Base-by-base conservation (phyloP, 2,329 filamentous ascomycete genomes). In the Teratosphaeria gauchensis region DNA sequence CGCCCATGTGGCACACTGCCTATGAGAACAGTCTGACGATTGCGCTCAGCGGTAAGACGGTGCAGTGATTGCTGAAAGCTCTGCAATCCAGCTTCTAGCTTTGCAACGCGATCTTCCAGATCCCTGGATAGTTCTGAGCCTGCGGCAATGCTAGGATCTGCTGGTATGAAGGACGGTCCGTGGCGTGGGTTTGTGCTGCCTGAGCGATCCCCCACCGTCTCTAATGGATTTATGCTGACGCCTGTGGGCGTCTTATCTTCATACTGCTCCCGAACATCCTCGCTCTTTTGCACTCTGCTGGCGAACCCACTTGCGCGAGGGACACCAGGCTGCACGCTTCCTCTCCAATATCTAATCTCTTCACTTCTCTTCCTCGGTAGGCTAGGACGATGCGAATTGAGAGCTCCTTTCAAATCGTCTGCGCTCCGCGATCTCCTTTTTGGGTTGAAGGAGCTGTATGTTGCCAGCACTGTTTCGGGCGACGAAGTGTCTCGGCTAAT, bases 291-390 rank as follows among this genome's bases (percentile, higher is more conserved):
- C 42, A 28, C 53, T 59, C 54, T 65, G 58, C 46, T 58, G 57
- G 56, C 60, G 58, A 69, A 67, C 16, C 68, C 69, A 30, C 66
- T 68, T 4, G 67, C 66, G 5, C 68, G 66, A 28, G 70, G 52
- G 3, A 71, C 66, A 55, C 60, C 66, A 52, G 61, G 61, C 24
- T 65, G 63, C 48, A 68, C 64, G 63, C 70, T 72, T 54, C 72
- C 69, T 8, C 71, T 64, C 72, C 71, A 73, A 55, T 67, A 71
- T 38, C 66, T 59, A 30, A 73, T 72, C 64, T 74, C 72, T 30
- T 70, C 67, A 55, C 66, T 72, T 55, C 69, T 66, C 56, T 72
- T 69, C 30, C 69, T 62, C 0, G 65, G 58, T n/a, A 65, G 55
- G 30, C 62, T 61, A 12, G 60, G 57, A 48, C 42, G 19, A 8